Base-by-base conservation (phyloP, 441 rosid species). In the Brassica hybrid region DNA sequence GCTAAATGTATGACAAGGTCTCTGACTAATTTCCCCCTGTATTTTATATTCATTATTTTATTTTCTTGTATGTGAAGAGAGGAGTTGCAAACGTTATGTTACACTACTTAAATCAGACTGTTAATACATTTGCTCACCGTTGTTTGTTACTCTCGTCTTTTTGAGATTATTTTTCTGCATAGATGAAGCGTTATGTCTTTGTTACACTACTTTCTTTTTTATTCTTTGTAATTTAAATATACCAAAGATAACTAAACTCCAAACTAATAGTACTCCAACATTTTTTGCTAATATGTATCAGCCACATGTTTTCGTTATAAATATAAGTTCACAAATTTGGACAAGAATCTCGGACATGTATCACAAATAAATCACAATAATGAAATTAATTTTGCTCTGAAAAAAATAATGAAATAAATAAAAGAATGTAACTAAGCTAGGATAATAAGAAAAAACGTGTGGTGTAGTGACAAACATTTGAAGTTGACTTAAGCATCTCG, bases 401-500 rank as follows among this genome's bases (percentile, higher is more conserved):
- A 21, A 21, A 21, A 4, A 27, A 63, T 9, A 61, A 64, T 36
- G 3, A 43, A 65, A 41, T 21, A 0, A 66, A 67, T 67, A 13
- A 67, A 67, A 32, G 58, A 67, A 67, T 67, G 71, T 19, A 41
- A 13, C 69, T 65, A 65, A 66, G 48, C 56, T 66, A 66, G 11
- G 56, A 19, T 4, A 27, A 27, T 27, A 27, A 19, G 18, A 66
- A 43, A 7, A 65, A 66, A 65, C 56, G 27, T 12, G 69, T 38
- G 13, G 52, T 13, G 45, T 27, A 50, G 36, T n/a, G 17, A 50
- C 3, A 16, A 19, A 62, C 27, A 25, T n/a, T 13, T 27, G 67
- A 73, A 68, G 19, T 19, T 50, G 57, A 36, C 67, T 85, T 48
- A 94, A 43, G 95, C 92, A 56, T 94, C 97, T 48, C 71, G 69